These are phyloP conservation scores for Amauroascus verrucosus DNA, from an alignment of 2,329 filamentous ascomycete species.

Conservation along the genomic window DNA sequence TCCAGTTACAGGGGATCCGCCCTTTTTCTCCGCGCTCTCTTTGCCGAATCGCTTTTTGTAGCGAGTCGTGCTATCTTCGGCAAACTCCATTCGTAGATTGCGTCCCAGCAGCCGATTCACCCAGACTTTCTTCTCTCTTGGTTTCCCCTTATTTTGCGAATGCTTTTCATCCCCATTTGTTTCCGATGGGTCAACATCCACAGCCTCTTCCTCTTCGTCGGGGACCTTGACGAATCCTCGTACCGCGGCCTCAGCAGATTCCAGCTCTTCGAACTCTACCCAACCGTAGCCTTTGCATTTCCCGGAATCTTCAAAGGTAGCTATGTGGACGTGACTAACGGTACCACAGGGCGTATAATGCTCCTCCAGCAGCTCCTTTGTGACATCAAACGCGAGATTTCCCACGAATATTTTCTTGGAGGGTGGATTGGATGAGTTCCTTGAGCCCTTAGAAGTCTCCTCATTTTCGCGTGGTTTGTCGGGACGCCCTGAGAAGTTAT, in stretches of 20 bases:
- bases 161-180: slow-evolving; percentile 26
- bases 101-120: slow-evolving; percentile 75
- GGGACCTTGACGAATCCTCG: slow-evolving; percentile 65
- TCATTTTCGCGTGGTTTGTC: slow-evolving; percentile 47
- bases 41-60: slow-evolving; percentile 94
- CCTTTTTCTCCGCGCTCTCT: slow-evolving; percentile 42
- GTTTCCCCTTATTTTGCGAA: slow-evolving; percentile 44
- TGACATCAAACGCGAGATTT: slow-evolving; percentile 73
- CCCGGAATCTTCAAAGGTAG: slow-evolving; percentile 90
- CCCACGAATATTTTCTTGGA: slow-evolving; percentile 80
- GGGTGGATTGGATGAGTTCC: slow-evolving; percentile 43
- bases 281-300: slow-evolving; percentile 98
- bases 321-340: slow-evolving; percentile 73
- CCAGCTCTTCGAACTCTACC: slow-evolving; percentile 77
- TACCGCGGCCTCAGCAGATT: slow-evolving; percentile 64
- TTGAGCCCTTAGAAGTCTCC: slow-evolving; percentile 19
- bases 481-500: slow-evolving; percentile 81
- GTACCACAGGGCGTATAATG: slow-evolving; percentile 81
- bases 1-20: slow-evolving; percentile 18
- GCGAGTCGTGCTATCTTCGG: slow-evolving; percentile 75
- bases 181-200: slow-evolving; percentile 43
- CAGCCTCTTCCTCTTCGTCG: slow-evolving; percentile 38
- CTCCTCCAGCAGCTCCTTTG: slow-evolving; percentile 65
- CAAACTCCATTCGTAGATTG: slow-evolving; percentile 77
- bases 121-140: slow-evolving; percentile 59